Percentiles rank a stretch among this genome's conserved stretches.
Conservation (phyloP, 345 rosid genomes). For the Nasturtium officinale region DNA sequence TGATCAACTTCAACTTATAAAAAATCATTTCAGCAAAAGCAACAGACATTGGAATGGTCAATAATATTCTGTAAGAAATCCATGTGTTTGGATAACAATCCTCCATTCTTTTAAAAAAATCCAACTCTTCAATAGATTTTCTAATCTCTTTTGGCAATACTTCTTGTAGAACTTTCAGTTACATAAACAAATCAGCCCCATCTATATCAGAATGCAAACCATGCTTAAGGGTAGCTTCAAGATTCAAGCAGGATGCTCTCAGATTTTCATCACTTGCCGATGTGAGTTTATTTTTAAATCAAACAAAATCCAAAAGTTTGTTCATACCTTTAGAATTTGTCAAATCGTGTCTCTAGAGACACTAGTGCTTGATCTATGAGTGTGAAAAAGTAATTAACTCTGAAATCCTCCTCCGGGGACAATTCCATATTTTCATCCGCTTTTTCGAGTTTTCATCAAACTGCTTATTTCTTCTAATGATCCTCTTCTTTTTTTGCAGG, state of each 20-base stretch:
- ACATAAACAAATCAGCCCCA: background rate
- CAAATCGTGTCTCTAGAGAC: too few species aligned
- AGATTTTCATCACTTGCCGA: background rate
- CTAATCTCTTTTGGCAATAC: background rate
- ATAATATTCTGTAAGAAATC: background rate
- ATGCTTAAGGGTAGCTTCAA: background rate
- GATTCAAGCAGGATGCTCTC: background rate
- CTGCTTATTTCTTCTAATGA: background rate
- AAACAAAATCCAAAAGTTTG: background rate
- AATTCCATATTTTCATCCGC: background rate
- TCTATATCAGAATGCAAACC: background rate
- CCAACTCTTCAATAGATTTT: background rate
- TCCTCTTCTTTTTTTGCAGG: background rate
- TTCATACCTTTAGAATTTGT: too few species aligned
- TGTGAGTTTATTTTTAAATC: too few species aligned
- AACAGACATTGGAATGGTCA: background rate
- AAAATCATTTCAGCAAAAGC: background rate
- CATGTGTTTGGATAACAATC: background rate
- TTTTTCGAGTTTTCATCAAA: too few species aligned
- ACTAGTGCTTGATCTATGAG: background rate
- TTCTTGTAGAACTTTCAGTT: background rate
- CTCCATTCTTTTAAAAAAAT: background rate
- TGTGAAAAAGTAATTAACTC: background rate
- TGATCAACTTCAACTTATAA: background rate
- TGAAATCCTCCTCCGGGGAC: background rate